Percentiles rank a stretch among this genome's conserved stretches.
phyloP scores from a whole-genome alignment of 257 asterid genomes.

The Solanum pimpinellifolium region DNA sequence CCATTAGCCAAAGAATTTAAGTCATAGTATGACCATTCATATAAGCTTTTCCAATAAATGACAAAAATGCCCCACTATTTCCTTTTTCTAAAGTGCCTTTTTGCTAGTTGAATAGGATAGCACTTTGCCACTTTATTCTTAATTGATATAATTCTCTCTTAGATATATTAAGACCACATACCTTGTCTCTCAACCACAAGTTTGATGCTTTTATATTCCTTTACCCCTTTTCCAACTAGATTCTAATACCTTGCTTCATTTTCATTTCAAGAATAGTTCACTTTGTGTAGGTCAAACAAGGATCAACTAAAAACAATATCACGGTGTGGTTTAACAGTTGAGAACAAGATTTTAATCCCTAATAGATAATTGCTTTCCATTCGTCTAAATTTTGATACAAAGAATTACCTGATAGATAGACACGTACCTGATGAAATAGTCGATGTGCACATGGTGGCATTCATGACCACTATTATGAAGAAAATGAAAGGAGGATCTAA shows the following conservation, averaged over 20 bases:
- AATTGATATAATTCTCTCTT: conserved; percentile 10
- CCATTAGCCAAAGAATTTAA: conserved; percentile 16
- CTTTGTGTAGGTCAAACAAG: not conserved
- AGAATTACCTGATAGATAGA: rapidly evolving
- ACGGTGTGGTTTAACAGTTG: not conserved
- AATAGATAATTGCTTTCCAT: not conserved
- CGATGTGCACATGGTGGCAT: too few species aligned
- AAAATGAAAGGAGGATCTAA: not conserved
- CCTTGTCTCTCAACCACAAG: not conserved
- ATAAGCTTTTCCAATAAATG: conserved; percentile 8
- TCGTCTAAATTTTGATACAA: not conserved
- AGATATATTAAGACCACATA: conserved; percentile 3
- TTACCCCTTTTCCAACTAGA: conserved; percentile 23
- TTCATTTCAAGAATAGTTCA: conserved; percentile 10
- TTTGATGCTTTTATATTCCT: conserved; percentile 6
- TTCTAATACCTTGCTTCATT: conserved; percentile 28
- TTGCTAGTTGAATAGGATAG: conserved; percentile 19
- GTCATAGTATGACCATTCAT: conserved; percentile 11
- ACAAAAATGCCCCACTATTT: conserved; percentile 28
- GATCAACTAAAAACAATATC: not conserved
- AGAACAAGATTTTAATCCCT: not conserved
- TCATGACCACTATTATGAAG: not conserved
- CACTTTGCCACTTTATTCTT: conserved; percentile 26
- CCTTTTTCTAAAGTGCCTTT: conserved; percentile 10
- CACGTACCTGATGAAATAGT: not conserved